Evolutionary conservation across 2,329 filamentous ascomycete species (phyloP).

Genomic region (Pestalotiopsis fici): DNA sequence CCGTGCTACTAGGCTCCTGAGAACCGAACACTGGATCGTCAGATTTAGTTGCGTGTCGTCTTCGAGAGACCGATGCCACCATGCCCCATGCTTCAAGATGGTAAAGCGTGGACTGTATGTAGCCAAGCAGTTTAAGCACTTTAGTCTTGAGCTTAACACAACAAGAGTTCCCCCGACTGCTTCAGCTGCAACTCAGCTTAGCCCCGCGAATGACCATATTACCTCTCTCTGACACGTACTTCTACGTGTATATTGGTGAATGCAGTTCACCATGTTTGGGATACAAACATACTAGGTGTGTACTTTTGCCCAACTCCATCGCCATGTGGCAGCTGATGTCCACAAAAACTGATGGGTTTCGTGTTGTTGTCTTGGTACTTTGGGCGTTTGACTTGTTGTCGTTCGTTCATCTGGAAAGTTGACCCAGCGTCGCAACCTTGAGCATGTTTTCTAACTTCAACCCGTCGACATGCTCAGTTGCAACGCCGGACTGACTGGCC

Average conservation of each 20-base stretch:
- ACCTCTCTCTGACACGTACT: neutral
- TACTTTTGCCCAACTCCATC: neutral
- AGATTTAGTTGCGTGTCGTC: neutral
- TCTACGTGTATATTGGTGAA: neutral
- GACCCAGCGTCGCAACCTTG: conserved; percentile 21
- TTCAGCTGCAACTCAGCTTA: neutral
- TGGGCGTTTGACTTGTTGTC: neutral
- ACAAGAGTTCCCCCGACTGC: neutral
- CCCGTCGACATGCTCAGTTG: conserved; percentile 23
- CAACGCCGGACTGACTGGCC: conserved; percentile 14
- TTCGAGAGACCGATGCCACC: neutral
- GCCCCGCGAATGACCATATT: neutral
- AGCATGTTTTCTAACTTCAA: conserved; percentile 24
- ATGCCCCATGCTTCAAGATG: neutral
- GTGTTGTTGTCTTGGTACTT: neutral
- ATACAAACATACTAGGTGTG: neutral
- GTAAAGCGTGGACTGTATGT: neutral
- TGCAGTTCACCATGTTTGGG: neutral
- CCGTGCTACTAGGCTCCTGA: neutral
- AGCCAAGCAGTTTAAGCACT: neutral
- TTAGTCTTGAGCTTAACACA: neutral
- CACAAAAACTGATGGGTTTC: neutral
- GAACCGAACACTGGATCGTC: neutral
- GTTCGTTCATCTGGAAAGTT: conserved; percentile 11
- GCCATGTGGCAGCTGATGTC: neutral